These are phyloP conservation scores for Pseudocercospora crystallina DNA, from an alignment of 2,329 filamentous ascomycete species.

Conservation along the genomic window DNA sequence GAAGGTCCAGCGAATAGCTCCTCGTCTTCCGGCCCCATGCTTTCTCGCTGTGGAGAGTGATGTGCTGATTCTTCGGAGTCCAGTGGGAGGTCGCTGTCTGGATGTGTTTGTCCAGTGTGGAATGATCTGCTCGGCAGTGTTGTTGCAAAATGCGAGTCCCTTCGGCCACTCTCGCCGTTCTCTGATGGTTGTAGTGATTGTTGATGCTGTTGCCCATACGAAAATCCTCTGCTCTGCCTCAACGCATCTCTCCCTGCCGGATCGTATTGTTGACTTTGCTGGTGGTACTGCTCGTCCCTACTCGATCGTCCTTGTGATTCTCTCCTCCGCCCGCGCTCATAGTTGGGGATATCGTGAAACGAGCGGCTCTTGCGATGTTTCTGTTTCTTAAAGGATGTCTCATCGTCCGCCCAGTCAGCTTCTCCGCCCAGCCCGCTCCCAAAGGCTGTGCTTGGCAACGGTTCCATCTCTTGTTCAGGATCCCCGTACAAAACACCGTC, in stretches of 20 bases:
- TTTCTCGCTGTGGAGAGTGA: slow-evolving; percentile 29
- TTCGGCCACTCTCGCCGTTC: slow-evolving; percentile 18
- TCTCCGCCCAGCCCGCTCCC: slow-evolving; percentile 20
- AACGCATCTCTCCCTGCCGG: slow-evolving; percentile 33
- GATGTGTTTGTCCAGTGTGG: slow-evolving; percentile 23
- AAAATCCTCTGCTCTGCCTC: slow-evolving; percentile 31
- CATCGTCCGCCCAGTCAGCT: slow-evolving; percentile 20
- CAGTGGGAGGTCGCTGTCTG: slow-evolving; percentile 31
- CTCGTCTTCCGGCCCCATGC: slow-evolving; percentile 65
- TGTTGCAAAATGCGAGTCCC: slow-evolving; percentile 55
- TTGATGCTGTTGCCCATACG: slow-evolving; percentile 21
- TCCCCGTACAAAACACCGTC: slow-evolving; percentile 35
- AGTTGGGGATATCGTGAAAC: slow-evolving; percentile 92
- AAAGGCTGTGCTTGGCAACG: slow-evolving; percentile 37
- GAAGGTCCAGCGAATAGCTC: slow-evolving; percentile 98
- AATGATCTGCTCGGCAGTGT: slow-evolving; percentile 33
- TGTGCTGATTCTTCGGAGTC: slow-evolving; percentile 27
- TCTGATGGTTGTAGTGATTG: slow-evolving; percentile 26
- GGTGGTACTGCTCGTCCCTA: slow-evolving; percentile 37
- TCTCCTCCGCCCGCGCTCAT: slow-evolving; percentile 45
- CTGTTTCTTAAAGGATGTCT: slow-evolving; percentile 21
- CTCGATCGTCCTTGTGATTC: slow-evolving; percentile 51
- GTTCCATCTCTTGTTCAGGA: slow-evolving; percentile 25
- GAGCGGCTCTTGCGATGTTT: slow-evolving; percentile 51
- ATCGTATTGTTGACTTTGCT: slow-evolving; percentile 21